Conservation (phyloP, 2,329 filamentous ascomycete genomes). For the Penicillium expansum region DNA sequence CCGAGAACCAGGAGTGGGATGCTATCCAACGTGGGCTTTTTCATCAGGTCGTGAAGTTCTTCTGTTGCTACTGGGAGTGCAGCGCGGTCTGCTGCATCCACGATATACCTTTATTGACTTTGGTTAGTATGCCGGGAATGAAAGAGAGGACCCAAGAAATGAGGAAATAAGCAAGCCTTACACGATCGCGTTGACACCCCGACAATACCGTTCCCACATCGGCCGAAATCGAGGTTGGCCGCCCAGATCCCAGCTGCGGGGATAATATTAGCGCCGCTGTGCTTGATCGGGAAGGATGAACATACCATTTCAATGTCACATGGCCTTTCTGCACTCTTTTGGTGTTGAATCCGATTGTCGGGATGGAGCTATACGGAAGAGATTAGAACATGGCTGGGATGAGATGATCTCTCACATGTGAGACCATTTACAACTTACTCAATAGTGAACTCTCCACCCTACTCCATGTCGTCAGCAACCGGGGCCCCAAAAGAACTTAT, state of each 20-base stretch:
- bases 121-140: background rate
- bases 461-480: constrained; percentile 8
- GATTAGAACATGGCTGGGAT: constrained; percentile 1
- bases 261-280: constrained; percentile 15
- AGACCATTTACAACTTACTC: constrained; percentile 66
- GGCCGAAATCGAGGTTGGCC: constrained; percentile 94
- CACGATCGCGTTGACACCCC: constrained; percentile 95
- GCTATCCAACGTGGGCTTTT: constrained; percentile 76
- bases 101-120: constrained; percentile 67
- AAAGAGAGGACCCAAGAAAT: background rate
- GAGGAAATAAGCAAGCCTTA: constrained; percentile 40
- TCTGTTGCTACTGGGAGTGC: constrained; percentile 82
- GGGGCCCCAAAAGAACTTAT: background rate
- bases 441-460: constrained; percentile 98
- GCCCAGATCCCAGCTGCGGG: constrained; percentile 81
- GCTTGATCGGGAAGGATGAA: background rate
- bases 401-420: background rate
- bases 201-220: constrained; percentile 99
- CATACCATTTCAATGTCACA: constrained; percentile 91
- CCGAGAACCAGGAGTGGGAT: constrained; percentile 93
- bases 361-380: constrained; percentile 72
- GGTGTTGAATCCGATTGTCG: constrained; percentile 98
- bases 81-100: constrained; percentile 85
- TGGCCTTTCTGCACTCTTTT: constrained; percentile 97
- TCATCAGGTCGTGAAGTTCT: constrained; percentile 85